Evolutionary conservation across 495 filamentous ascomycete species (phyloP).

Genomic region (Neurospora discreta): DNA sequence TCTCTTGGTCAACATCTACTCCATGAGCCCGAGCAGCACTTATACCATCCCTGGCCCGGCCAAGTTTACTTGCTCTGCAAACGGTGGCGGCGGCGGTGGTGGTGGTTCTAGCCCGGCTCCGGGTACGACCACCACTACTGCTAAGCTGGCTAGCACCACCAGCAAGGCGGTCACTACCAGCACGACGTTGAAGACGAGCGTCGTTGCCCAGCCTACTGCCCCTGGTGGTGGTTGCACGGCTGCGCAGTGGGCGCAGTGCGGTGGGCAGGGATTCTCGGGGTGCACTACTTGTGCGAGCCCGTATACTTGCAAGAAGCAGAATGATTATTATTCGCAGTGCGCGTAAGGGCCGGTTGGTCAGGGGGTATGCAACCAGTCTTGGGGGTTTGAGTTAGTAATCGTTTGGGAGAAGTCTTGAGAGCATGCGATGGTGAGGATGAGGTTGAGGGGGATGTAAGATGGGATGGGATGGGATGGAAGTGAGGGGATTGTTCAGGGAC

Average conservation of each 20-base stretch:
- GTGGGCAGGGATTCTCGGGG: conserved; percentile 37
- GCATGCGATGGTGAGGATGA: background rate
- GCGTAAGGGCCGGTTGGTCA: too few species aligned
- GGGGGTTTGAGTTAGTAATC: too few species aligned
- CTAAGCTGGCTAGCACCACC: conserved; percentile 7
- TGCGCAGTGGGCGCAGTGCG: conserved; percentile 37
- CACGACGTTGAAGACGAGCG: conserved; percentile 12
- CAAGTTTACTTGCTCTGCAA: conserved; percentile 17
- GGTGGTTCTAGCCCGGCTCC: conserved; percentile 9
- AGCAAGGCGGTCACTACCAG: conserved; percentile 13
- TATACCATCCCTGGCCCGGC: conserved; percentile 27
- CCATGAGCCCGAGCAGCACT: conserved; percentile 14
- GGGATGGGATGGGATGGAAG: background rate
- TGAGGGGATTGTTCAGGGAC: background rate
- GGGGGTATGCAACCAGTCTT: too few species aligned
- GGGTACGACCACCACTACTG: conserved; percentile 9
- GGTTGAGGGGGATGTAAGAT: background rate
- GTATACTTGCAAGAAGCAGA: conserved; percentile 30
- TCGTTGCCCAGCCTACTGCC: conserved; percentile 4
- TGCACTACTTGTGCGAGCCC: conserved; percentile 32
- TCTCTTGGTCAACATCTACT: conserved; percentile 29
- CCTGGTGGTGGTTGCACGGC: conserved; percentile 19
- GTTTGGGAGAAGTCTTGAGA: too few species aligned
- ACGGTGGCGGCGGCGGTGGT: too few species aligned
- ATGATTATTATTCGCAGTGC: conserved; percentile 38